Evolutionary conservation across 768 basidiomycete species (phyloP).

Genomic region (Flagelloscypha sp.): DNA sequence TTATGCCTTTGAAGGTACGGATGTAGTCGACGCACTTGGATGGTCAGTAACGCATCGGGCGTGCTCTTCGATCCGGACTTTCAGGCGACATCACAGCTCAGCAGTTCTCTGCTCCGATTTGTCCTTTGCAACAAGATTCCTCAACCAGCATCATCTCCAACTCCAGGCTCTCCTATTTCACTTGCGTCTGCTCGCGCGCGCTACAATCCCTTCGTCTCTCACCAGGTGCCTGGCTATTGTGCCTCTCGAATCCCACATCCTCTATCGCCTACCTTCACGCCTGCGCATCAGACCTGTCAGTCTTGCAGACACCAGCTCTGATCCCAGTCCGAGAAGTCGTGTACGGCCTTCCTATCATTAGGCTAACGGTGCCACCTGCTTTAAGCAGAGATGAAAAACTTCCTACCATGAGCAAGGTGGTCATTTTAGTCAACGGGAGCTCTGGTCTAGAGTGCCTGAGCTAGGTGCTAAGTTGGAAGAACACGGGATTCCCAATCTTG

Average conservation of each 20-base stretch:
- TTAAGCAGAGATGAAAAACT: slow-evolving; percentile 12
- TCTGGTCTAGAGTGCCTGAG: slow-evolving; percentile 56
- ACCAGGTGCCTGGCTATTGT: slow-evolving; percentile 50
- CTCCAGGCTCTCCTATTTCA: slow-evolving; percentile 44
- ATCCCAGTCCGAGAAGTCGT: slow-evolving; percentile 74
- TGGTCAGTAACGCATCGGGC: slow-evolving; percentile 87
- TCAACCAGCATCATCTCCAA: slow-evolving; percentile 1
- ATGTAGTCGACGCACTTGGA: slow-evolving; percentile 73
- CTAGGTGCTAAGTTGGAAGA: slow-evolving; percentile 50
- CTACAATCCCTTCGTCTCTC: slow-evolving; percentile 78
- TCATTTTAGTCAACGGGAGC: slow-evolving; percentile 80
- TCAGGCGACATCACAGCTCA: slow-evolving; percentile 61
- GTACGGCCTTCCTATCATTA: slow-evolving; percentile 61
- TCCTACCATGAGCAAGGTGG: slow-evolving; percentile 48
- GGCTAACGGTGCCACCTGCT: slow-evolving; percentile 47
- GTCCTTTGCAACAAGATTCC: slow-evolving; percentile 17
- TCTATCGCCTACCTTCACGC: slow-evolving; percentile 69
- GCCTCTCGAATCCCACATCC: slow-evolving; percentile 72
- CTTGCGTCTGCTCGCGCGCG: slow-evolving; percentile 78
- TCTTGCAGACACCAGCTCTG: slow-evolving; percentile 81
- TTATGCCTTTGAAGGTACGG: slow-evolving; percentile 56
- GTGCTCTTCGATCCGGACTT: slow-evolving; percentile 85
- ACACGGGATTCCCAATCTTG: slow-evolving; percentile 54
- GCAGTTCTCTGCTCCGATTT: slow-evolving; percentile 33
- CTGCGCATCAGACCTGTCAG: slow-evolving; percentile 66